Base-by-base conservation (phyloP, 257 asterid genomes). In the Przewalskia tangutica region DNA sequence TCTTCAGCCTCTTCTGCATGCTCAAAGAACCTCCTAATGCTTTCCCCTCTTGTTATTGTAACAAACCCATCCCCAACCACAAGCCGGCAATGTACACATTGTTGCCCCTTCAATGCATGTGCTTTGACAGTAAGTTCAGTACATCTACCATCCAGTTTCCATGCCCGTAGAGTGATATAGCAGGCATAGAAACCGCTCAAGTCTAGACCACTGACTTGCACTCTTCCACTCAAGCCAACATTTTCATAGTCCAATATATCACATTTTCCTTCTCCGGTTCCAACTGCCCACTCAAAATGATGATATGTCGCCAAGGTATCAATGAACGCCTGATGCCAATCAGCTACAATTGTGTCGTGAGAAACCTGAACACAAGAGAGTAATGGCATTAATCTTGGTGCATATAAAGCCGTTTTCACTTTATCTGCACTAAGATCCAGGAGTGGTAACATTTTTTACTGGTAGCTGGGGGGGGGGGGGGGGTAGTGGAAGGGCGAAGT, bases 1-100 rank as follows among this genome's bases (percentile, higher is more conserved):
- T 96, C 99, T 89, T 96, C 99, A 36, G 97, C 97, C 89, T 93
- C 98, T 91, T 96, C 98, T 17, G 99, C 99, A 87, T 94, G 98
- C 85, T 94, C 99, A 91, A 96, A 93, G 88, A 94, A 94, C 88
- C 91, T 90, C 82, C 89, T 88, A 83, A 96, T 91, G 85, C 91
- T 91, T 83, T 91, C 94, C 56, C 97, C 99, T 81, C 91, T 88
- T 54, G 92, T 85, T 58, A 96, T 96, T 23, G 97, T 89, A 38
- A 96, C 91, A 88, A 89, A 90, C 59, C 98, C 97, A 88, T 92
- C 98, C 55, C 98, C 98, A 76, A 96, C 96, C 84, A 88, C 94
- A 88, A 96, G 98, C 93, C 97, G 89, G 89, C 95, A 89, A 86
- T 96, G 99, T 62, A 96, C 97, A 55, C 99, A 96, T 68, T 88